These are phyloP conservation scores for Geosmithia putterillii DNA, from an alignment of 2,329 filamentous ascomycete genomes.

Conservation along the genomic window DNA sequence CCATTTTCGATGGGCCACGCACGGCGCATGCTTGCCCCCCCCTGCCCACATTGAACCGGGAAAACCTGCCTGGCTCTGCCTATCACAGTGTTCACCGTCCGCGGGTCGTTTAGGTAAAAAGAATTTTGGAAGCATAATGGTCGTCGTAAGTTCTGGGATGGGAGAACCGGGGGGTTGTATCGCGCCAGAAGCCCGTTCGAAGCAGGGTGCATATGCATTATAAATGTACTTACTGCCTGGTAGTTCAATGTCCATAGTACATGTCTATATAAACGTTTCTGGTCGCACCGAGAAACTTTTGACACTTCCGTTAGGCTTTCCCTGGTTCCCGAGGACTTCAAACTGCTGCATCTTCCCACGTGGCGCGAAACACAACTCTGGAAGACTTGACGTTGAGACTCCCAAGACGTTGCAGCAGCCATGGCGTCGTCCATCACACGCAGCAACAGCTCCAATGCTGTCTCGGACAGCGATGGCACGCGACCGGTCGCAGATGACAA, in stretches of 20 bases:
- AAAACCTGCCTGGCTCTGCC: not conserved
- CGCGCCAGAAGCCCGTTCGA: not conserved
- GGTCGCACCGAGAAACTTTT: not conserved
- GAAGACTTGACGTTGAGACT: not conserved
- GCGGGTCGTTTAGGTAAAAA: not conserved
- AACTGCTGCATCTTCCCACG: not conserved
- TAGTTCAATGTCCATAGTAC: too few species aligned
- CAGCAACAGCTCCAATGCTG: not conserved
- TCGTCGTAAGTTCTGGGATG: too few species aligned
- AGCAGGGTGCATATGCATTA: not conserved
- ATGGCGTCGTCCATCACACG: not conserved
- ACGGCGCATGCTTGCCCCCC: too few species aligned
- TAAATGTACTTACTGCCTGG: not conserved
- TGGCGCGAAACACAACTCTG: not conserved
- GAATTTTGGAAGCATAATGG: too few species aligned
- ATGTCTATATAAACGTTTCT: too few species aligned
- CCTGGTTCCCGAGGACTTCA: too few species aligned
- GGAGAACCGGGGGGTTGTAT: not conserved
- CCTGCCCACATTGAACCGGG: not conserved
- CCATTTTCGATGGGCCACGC: not conserved
- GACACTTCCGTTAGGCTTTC: not conserved
- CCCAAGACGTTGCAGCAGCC: too few species aligned
- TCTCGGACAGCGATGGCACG: not conserved
- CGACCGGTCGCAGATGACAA: not conserved
- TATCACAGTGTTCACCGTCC: not conserved